A percentile compares a stretch with the other conserved stretches of the same genome.
Conservation (phyloP, 805 yeast genomes). For the Saturnispora ahearnii region DNA sequence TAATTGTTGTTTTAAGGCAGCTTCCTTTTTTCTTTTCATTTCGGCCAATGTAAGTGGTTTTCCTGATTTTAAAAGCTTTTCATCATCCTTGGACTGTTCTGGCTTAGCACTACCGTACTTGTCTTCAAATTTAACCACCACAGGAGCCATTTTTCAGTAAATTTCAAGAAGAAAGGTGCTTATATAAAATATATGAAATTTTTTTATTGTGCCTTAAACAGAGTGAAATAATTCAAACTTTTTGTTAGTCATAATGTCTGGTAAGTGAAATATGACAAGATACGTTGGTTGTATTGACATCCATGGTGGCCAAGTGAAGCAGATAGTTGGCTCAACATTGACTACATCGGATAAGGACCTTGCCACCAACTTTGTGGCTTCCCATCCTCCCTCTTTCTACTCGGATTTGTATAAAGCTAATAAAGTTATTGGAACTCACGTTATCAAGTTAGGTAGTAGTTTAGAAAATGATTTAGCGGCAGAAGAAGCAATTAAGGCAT, state of each 20-base stretch:
- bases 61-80: slow-evolving; percentile 48
- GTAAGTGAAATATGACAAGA: slow-evolving; percentile 49
- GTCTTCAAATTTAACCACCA: slow-evolving; percentile 40
- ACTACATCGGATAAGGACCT: slow-evolving; percentile 33
- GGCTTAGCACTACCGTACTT: slow-evolving; percentile 22
- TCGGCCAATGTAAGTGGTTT: slow-evolving; percentile 44
- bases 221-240: no score
- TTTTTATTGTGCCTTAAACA: neutral
- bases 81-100: slow-evolving; percentile 33
- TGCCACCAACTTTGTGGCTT: slow-evolving; percentile 71
- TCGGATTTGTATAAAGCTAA: slow-evolving; percentile 58
- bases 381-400: slow-evolving; percentile 64
- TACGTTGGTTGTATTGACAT: slow-evolving; percentile 94
- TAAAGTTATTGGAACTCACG: slow-evolving; percentile 72
- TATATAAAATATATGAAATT: neutral
- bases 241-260: no score
- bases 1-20: slow-evolving; percentile 24
- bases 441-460: slow-evolving; percentile 77
- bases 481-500: slow-evolving; percentile 54
- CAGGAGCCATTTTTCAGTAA: slow-evolving; percentile 27
- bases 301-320: slow-evolving; percentile 92
- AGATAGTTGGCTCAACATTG: slow-evolving; percentile 91
- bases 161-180: neutral
- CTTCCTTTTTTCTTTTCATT: slow-evolving; percentile 29
- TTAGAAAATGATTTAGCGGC: slow-evolving; percentile 80